Evolutionary conservation across 1,139 yeast species (phyloP).

Genomic region (Kodamaea suecica): DNA sequence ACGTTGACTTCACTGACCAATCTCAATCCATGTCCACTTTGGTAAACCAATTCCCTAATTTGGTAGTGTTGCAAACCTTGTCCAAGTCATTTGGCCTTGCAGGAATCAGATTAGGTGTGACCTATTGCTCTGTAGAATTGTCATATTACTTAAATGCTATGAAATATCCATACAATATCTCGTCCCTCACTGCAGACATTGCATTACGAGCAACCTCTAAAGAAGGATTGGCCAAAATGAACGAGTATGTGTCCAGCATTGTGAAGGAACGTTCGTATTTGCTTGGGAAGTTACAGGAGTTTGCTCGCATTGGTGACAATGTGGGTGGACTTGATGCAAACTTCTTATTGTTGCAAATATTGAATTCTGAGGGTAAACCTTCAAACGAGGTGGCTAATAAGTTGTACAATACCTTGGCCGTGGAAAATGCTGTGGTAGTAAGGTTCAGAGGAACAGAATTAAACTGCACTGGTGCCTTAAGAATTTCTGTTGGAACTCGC

Average conservation of each 20-base stretch:
- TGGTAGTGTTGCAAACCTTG: constrained; percentile 86
- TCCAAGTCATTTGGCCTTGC: constrained; percentile 96
- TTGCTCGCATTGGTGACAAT: constrained; percentile 65
- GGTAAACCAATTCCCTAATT: constrained; percentile 76
- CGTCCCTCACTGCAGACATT: constrained; percentile 72
- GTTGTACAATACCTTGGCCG: constrained; percentile 69
- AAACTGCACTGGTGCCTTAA: constrained; percentile 82
- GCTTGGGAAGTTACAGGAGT: constrained; percentile 47
- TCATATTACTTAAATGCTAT: constrained; percentile 73
- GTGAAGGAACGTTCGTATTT: constrained; percentile 54
- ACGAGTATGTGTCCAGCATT: constrained; percentile 48
- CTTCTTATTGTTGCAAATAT: constrained; percentile 70
- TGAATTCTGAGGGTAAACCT: constrained; percentile 60
- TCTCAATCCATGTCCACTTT: constrained; percentile 70
- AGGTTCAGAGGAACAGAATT: constrained; percentile 88
- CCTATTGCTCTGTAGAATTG: constrained; percentile 60
- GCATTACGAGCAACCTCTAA: constrained; percentile 70
- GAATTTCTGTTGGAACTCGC: constrained; percentile 83
- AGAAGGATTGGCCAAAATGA: constrained; percentile 61
- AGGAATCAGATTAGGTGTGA: constrained; percentile 84
- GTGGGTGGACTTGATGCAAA: constrained; percentile 90
- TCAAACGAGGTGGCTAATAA: constrained; percentile 65
- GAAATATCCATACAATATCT: constrained; percentile 95
- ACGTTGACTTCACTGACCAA: constrained; percentile 68
- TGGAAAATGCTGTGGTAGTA: constrained; percentile 71